phyloP scores from a whole-genome alignment of 2,329 filamentous ascomycete species.

The Scedosporium aurantiacum region DNA sequence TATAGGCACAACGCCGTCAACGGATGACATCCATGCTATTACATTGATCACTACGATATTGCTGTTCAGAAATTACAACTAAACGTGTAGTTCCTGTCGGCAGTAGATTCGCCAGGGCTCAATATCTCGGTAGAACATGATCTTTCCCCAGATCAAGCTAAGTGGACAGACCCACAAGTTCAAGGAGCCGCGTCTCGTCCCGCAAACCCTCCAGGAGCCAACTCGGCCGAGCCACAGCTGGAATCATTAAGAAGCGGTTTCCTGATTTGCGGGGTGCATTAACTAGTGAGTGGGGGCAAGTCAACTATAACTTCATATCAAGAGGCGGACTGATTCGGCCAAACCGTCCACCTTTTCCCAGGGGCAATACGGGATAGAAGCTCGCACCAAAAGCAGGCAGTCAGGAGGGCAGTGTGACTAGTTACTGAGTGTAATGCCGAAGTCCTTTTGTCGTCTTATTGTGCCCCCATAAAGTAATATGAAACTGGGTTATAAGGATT shows the following conservation, averaged over 20 bases:
- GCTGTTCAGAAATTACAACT: not conserved
- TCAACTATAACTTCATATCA: not conserved
- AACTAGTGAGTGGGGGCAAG: not conserved
- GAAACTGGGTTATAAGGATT: not conserved
- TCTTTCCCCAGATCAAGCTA: not conserved
- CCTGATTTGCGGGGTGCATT: slow-evolving; percentile 1
- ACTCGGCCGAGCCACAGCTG: not conserved
- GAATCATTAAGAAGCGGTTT: not conserved
- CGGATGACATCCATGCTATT: not conserved
- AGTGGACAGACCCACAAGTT: not conserved
- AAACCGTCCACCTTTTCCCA: not conserved
- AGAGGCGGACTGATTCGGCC: not conserved
- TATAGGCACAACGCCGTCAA: not conserved
- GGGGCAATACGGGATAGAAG: not conserved
- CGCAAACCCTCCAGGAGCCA: not conserved
- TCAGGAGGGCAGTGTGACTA: not conserved
- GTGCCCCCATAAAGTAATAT: not conserved
- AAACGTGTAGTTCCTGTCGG: not conserved
- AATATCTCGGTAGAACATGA: not conserved
- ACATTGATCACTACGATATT: not conserved
- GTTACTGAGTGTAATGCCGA: not conserved
- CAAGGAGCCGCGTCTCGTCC: not conserved
- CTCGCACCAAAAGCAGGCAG: no score
- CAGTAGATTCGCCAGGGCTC: not conserved
- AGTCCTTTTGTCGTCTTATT: not conserved